These are phyloP conservation scores for Talaromyces sp. DNA, from an alignment of 2,329 filamentous ascomycete genomes.

Conservation along the genomic window DNA sequence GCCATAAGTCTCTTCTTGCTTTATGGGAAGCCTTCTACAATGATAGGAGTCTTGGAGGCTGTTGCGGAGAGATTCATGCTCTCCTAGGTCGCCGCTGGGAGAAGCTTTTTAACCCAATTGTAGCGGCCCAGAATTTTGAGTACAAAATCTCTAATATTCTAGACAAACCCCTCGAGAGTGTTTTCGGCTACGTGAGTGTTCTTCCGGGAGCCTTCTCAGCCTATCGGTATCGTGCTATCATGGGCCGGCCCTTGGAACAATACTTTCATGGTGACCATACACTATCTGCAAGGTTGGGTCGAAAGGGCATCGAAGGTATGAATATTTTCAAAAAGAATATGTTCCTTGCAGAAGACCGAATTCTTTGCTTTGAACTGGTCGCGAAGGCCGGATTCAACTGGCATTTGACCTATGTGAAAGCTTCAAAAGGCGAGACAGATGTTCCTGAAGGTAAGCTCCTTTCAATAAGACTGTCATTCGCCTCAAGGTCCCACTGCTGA, in stretches of 20 bases:
- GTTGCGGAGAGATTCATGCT: slow-evolving; percentile 4
- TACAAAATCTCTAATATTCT: slow-evolving; percentile 8
- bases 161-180: slow-evolving; percentile 5
- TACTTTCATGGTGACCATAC: slow-evolving; percentile 8
- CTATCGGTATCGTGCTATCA: slow-evolving; percentile 6
- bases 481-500: neutral
- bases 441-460: slow-evolving; percentile 5
- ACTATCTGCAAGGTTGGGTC: neutral
- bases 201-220: slow-evolving; percentile 6
- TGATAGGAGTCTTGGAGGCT: slow-evolving; percentile 3
- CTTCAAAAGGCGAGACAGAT: slow-evolving; percentile 4
- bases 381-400: slow-evolving; percentile 6
- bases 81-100: neutral
- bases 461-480: too few relatives aligned
- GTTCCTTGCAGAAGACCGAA: slow-evolving; percentile 7
- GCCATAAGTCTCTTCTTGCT: slow-evolving; percentile 2
- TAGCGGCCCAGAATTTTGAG: slow-evolving; percentile 7
- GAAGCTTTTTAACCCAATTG: slow-evolving; percentile 1
- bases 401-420: slow-evolving; percentile 9
- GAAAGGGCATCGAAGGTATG: slow-evolving; percentile 2
- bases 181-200: slow-evolving; percentile 8
- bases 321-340: slow-evolving; percentile 12
- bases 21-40: slow-evolving; percentile 10
- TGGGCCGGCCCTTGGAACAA: slow-evolving; percentile 7
- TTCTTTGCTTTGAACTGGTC: slow-evolving; percentile 8